Base-by-base conservation (phyloP, 352 stramenopile species). In the Pythium scleroteichum region DNA sequence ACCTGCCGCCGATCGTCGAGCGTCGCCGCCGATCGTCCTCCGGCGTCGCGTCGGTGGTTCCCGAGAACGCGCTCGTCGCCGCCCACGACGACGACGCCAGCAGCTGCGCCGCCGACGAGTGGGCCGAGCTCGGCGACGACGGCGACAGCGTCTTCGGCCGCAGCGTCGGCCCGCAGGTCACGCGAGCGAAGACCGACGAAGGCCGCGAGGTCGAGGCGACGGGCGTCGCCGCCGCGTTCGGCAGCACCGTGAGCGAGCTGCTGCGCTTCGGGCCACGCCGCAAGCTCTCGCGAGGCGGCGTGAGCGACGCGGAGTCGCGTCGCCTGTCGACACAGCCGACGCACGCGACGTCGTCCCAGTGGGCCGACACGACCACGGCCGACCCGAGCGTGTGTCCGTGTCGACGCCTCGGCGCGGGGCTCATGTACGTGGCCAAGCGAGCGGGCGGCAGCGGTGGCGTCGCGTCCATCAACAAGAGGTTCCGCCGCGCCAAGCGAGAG, bases 401-500 rank as follows among this genome's bases (percentile, higher is more conserved):
- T 57, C 70, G 65, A 24, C 77, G 78, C 23, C 76, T 86, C 4
- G 78, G 76, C 2, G 71, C 70, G 12, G 76, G 75, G 0, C 68
- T 78, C 5, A 64, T 52, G 19, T 65, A 64, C 10, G 57, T 69
- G 22, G 29, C 73, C 19, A 60, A 66, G 4, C 46, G 55, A n/a
- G 29, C 35, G 5, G 52, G 38, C 17, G 26, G 52, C 13, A 29
- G 39, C 40, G 29, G 46, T 13, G 55, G 45, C 23, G 29, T 41
- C 29, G 41, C 27, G 8, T 27, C 39, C 7, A 41, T 56, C n/a
- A 64, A 57, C 38, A 73, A 60, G 33, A 70, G 73, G 0, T 88
- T 88, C 59, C 76, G 67, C 38, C 71, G 75, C 17, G 73, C 64
- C 53, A 87, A 84, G 60, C 45, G 52, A 16, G 48, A 33, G 24